Evolutionary conservation across 208 protist species (phyloP), one percentile per base, ranked within the genome.

Genomic region (Sergeia podlipaevii): DNA sequence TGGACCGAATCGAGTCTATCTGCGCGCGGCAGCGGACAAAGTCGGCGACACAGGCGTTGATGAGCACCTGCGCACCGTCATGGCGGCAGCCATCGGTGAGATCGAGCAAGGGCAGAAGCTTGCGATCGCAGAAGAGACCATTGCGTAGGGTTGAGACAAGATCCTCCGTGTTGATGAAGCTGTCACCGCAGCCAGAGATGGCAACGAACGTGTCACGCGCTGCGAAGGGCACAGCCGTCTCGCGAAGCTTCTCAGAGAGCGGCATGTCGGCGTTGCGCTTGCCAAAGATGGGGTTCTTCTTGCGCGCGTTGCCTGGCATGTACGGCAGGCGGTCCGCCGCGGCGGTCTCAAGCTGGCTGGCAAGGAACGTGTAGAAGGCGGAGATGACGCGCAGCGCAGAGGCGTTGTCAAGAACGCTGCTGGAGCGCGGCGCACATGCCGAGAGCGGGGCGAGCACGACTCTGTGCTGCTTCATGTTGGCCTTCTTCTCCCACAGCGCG

Each of bases 31-130:
- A 88, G 33, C 80, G 77, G 39, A 93, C 64, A 58, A 92, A 94
- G 70, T 96, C 89, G 3, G 74, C 68, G 29, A 91, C 38, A 45
- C 82, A 90, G 21, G 82, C 87, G 65, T 93, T 96, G 32, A 96
- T 89, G 43, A 93, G 74, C 58, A 96, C 69, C 65, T 93, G 82
- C 33, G 74, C 69, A 20, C 81, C 76, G 52, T 93, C 85, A 57
- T 93, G 84, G 38, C 86, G 66, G 67, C 84, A 88, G 60, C 84
- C 79, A 58, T 96, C 89, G 8, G 57, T 73, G 32, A 93, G 33
- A 74, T 96, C 89, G 30, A 90, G 39, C 23, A 88, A 51, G 13
- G 89, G 89, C 50, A 96, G 66, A 60, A 91, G 64, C 34, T 70
- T 69, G 20, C 74, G 75, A 55, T 96, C 89, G 54, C 84, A 86